Evolutionary conservation across 2,329 filamentous ascomycete genomes (phyloP).

Genomic region (Xylaria sp.): DNA sequence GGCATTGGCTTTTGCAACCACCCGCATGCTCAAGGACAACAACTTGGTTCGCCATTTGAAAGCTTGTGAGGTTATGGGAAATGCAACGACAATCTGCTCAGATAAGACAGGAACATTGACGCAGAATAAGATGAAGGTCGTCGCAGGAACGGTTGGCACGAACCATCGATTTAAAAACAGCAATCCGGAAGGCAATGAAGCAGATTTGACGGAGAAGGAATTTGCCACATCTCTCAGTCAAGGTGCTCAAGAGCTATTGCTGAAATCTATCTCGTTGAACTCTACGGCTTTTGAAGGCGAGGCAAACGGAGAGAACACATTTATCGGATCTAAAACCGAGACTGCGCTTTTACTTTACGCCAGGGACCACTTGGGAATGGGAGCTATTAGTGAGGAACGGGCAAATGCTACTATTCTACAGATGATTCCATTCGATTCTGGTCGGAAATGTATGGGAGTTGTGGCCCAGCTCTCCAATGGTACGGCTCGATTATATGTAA

Average conservation of each 20-base stretch:
- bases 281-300: conserved; percentile 80
- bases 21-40: conserved; percentile 77
- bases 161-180: conserved; percentile 59
- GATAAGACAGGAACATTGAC: conserved; percentile 73
- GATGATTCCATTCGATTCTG: conserved; percentile 76
- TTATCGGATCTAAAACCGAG: conserved; percentile 80
- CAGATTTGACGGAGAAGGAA: conserved; percentile 52
- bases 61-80: conserved; percentile 82
- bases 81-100: conserved; percentile 73
- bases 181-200: conserved; percentile 30
- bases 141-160: conserved; percentile 64
- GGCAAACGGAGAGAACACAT: conserved; percentile 67
- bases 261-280: conserved; percentile 67
- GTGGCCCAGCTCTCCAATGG: conserved; percentile 59
- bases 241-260: conserved; percentile 58
- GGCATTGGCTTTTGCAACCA: conserved; percentile 77
- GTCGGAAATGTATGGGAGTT: conserved; percentile 74
- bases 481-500: conserved; percentile 62
- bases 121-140: conserved; percentile 72
- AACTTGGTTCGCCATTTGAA: conserved; percentile 78
- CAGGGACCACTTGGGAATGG: conserved; percentile 69
- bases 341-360: conserved; percentile 75
- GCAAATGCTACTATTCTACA: conserved; percentile 65
- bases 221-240: conserved; percentile 53
- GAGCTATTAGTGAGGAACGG: conserved; percentile 67